Evolutionary conservation across 2,329 filamentous ascomycete genomes (phyloP).

Genomic region (Penicillium brasilianum): DNA sequence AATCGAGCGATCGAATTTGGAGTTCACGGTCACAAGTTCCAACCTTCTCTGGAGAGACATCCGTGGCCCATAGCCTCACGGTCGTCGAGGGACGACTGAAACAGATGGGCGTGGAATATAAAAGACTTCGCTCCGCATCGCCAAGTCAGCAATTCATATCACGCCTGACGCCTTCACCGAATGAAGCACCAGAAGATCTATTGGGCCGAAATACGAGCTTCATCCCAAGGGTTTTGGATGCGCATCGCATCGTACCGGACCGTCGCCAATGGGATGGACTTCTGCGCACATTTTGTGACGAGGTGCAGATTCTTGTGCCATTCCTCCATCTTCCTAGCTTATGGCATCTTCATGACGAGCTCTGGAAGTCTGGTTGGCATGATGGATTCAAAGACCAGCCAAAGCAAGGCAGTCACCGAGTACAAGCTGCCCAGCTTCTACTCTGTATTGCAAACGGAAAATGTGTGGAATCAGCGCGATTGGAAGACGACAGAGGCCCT

Average conservation of each 20-base stretch:
- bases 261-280: constrained; percentile 21
- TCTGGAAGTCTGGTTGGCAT: constrained; percentile 16
- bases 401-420: constrained; percentile 7
- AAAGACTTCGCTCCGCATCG: constrained; percentile 10
- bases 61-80: constrained; percentile 27
- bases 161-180: constrained; percentile 21
- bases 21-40: constrained; percentile 12
- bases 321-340: constrained; percentile 30
- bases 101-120: constrained; percentile 25
- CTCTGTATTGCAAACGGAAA: constrained; percentile 30
- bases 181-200: neutral
- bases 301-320: constrained; percentile 32
- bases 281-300: constrained; percentile 27
- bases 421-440: constrained; percentile 24
- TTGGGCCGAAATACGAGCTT: constrained; percentile 2
- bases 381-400: neutral
- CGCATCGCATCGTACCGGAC: constrained; percentile 17
- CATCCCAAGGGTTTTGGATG: constrained; percentile 7
- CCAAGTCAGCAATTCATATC: constrained; percentile 14
- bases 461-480: constrained; percentile 28
- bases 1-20: neutral
- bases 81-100: constrained; percentile 28
- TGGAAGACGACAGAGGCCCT: neutral
- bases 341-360: constrained; percentile 17
- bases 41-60: constrained; percentile 31